A percentile compares a stretch with the other conserved stretches of the same genome.
These are phyloP conservation scores for Nitzschia sp. DNA, from an alignment of 108 stramenopile species.

Conservation along the genomic window DNA sequence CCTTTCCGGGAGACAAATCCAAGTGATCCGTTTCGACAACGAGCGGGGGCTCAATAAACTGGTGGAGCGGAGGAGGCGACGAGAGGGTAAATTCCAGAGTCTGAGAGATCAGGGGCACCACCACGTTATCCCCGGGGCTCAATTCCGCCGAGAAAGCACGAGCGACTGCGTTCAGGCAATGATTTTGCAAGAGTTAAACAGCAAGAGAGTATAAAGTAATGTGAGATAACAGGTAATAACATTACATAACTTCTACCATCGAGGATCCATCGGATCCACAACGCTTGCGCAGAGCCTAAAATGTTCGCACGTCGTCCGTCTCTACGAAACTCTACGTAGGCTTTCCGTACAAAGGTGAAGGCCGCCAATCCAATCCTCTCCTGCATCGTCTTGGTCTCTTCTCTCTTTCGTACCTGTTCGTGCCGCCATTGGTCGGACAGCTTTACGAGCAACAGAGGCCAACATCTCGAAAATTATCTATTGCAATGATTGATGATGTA, in stretches of 20 bases:
- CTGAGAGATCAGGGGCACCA: constrained; percentile 89
- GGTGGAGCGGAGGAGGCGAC: constrained; percentile 95
- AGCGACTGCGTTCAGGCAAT: no score
- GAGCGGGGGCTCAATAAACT: constrained; percentile 97
- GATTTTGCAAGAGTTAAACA: background rate
- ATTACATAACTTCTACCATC: background rate
- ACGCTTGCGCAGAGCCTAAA: background rate
- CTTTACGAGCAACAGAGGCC: constrained; percentile 39
- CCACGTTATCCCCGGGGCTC: constrained; percentile 77
- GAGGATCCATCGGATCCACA: no score
- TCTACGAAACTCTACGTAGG: background rate
- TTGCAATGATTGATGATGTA: background rate
- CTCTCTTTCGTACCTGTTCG: constrained; percentile 27
- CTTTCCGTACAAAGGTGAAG: background rate
- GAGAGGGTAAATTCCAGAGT: constrained; percentile 96
- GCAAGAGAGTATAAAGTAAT: background rate
- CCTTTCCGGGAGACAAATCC: constrained; percentile 76
- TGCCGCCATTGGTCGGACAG: constrained; percentile 26
- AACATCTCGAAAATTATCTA: constrained; percentile 38
- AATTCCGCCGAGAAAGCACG: constrained; percentile 51
- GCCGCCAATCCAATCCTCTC: background rate
- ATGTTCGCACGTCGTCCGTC: constrained; percentile 8
- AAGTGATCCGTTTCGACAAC: constrained; percentile 93
- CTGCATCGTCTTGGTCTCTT: background rate
- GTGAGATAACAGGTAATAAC: constrained; percentile 6